These are phyloP conservation scores for Flaveria bidentis DNA, from an alignment of 129 eudicot genomes.

Conservation along the genomic window DNA sequence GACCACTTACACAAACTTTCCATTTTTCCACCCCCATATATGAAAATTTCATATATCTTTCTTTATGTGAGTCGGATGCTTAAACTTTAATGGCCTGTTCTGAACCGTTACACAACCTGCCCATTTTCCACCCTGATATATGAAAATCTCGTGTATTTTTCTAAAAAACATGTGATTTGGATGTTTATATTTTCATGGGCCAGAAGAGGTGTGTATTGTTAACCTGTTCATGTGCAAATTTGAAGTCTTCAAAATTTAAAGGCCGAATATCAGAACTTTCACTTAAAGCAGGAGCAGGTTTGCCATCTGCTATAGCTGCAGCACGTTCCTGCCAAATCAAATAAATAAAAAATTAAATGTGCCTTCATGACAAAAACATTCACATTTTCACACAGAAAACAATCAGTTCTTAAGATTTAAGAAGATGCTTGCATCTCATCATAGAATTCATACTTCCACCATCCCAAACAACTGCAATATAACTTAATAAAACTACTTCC, in stretches of 20 bases:
- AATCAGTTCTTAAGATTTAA: conserved; percentile 1
- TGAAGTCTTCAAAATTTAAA: conserved; percentile 76
- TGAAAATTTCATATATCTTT: no score
- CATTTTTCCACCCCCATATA: no score
- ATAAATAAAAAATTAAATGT: not conserved
- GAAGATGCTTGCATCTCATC: not conserved
- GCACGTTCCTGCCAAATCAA: conserved; percentile 59
- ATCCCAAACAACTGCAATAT: conserved; percentile 1
- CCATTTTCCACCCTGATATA: not conserved
- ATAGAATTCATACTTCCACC: not conserved
- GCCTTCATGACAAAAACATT: not conserved
- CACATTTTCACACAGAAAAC: not conserved
- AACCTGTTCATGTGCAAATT: conserved; percentile 79
- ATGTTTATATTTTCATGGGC: not conserved
- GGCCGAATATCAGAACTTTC: conserved; percentile 84
- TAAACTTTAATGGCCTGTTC: not conserved
- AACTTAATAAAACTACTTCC: not conserved
- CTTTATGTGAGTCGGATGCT: not conserved
- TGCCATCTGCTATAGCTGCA: conserved; percentile 78
- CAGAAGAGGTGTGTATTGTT: conserved; percentile 7
- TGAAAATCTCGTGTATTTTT: not conserved
- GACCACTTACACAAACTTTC: no score
- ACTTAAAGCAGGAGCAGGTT: conserved; percentile 72
- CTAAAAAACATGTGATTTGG: not conserved
- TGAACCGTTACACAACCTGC: not conserved